Conservation (phyloP, 2,329 filamentous ascomycete genomes). For the Neonectria neomacrospora region DNA sequence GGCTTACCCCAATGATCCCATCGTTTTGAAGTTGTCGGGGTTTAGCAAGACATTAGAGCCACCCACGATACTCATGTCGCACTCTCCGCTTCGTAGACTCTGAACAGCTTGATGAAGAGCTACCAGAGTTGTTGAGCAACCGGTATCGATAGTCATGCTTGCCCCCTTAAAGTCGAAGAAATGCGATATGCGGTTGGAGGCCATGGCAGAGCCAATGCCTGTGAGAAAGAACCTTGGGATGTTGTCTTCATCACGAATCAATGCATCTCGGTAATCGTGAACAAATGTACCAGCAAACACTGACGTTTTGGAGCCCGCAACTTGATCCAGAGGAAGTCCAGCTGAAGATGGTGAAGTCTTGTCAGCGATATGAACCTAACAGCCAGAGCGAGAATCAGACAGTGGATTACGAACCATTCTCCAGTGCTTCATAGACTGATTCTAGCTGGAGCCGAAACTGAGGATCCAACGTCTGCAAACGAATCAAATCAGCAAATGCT, state of each 20-base stretch:
- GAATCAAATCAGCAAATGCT: no score
- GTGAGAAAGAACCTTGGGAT: conserved; percentile 2
- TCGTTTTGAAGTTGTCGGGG: conserved; percentile 17
- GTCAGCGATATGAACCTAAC: no score
- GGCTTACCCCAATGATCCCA: conserved; percentile 19
- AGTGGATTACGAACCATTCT: conserved; percentile 4
- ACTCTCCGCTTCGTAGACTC: conserved; percentile 13
- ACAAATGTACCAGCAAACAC: conserved; percentile 16
- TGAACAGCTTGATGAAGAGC: conserved; percentile 1
- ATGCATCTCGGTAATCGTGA: neutral
- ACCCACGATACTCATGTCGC: conserved; percentile 12
- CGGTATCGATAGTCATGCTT: conserved; percentile 13
- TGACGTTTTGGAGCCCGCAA: conserved; percentile 7
- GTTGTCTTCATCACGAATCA: neutral
- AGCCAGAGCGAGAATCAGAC: neutral
- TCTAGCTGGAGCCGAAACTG: conserved; percentile 21
- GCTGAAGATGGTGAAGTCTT: neutral
- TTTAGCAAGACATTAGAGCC: conserved; percentile 25
- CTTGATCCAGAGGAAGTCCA: neutral
- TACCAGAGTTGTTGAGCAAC: conserved; percentile 1
- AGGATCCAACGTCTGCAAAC: conserved; percentile 13
- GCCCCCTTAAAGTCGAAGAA: conserved; percentile 13
- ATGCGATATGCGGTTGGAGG: conserved; percentile 21
- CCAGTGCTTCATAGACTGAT: conserved; percentile 17
- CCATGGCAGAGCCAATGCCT: conserved; percentile 13